phyloP scores from a whole-genome alignment of 257 asterid species.

The Nicotiana knightiana region DNA sequence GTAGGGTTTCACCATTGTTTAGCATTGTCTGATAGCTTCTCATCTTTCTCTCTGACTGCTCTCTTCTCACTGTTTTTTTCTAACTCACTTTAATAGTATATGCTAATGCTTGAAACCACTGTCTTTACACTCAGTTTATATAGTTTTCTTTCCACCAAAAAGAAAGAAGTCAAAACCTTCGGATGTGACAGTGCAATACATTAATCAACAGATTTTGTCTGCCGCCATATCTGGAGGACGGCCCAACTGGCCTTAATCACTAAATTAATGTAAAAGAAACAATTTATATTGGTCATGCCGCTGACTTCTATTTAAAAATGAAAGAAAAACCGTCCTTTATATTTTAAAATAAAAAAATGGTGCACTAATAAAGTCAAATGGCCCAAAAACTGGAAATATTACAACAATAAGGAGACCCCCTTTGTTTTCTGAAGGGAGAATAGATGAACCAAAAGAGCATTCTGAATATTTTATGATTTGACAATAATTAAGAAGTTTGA shows the following conservation, averaged over 20 bases:
- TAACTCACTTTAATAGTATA: background rate
- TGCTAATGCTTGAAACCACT: background rate
- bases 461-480: background rate
- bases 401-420: background rate
- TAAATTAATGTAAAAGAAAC: background rate
- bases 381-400: background rate
- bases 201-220: background rate
- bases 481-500: background rate
- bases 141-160: background rate
- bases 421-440: background rate
- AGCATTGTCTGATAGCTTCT: conserved; percentile 44
- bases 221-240: background rate
- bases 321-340: background rate
- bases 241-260: background rate
- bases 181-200: background rate
- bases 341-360: background rate
- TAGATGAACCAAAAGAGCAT: background rate
- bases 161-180: background rate
- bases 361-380: background rate
- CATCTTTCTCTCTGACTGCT: conserved; percentile 24
- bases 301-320: background rate
- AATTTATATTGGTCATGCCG: background rate
- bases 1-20: conserved; percentile 67
- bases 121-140: background rate
- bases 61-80: background rate